phyloP scores from a whole-genome alignment of 2,329 filamentous ascomycete species.

The Trichoderma brevicompactum region DNA sequence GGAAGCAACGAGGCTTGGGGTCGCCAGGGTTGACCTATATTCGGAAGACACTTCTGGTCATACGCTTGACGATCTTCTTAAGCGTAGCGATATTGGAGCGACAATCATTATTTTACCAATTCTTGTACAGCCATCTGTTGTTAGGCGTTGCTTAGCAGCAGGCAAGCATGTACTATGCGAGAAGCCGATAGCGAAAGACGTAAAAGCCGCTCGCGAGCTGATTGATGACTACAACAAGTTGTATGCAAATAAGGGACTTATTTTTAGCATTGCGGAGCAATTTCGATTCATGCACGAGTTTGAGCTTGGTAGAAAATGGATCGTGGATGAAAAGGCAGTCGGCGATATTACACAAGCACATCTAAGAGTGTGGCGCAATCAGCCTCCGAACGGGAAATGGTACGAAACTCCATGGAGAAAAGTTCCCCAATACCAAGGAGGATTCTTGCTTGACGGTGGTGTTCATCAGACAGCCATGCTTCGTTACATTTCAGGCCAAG shows the following conservation, averaged over 20 bases:
- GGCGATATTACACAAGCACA: conserved; percentile 25
- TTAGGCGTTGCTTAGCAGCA: conserved; percentile 18
- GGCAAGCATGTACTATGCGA: conserved; percentile 25
- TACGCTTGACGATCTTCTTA: conserved; percentile 18
- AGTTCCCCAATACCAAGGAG: conserved; percentile 14
- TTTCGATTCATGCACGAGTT: conserved; percentile 25
- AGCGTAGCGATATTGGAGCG: conserved; percentile 14
- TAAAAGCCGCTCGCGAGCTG: conserved; percentile 15
- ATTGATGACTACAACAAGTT: conserved; percentile 22
- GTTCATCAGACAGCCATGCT: conserved; percentile 24
- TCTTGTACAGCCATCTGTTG: conserved; percentile 21
- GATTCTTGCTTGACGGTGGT: conserved; percentile 21
- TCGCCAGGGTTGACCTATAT: conserved; percentile 15
- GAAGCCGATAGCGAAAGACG: conserved; percentile 26
- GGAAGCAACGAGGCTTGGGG: conserved; percentile 14
- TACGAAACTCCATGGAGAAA: conserved; percentile 26
- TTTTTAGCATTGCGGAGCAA: conserved; percentile 25
- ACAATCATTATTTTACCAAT: conserved; percentile 19
- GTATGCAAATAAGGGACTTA: conserved; percentile 18
- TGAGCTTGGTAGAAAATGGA: conserved; percentile 22
- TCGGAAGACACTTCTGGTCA: conserved; percentile 20
- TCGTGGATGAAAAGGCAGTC: conserved; percentile 19
- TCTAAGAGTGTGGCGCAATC: conserved; percentile 22
- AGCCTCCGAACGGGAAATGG: conserved; percentile 15
- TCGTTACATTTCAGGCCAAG: conserved; percentile 16